Evolutionary conservation across 2,329 filamentous ascomycete species (phyloP), one percentile per base, ranked within the genome.

Genomic region (Graphilbum sp.): DNA sequence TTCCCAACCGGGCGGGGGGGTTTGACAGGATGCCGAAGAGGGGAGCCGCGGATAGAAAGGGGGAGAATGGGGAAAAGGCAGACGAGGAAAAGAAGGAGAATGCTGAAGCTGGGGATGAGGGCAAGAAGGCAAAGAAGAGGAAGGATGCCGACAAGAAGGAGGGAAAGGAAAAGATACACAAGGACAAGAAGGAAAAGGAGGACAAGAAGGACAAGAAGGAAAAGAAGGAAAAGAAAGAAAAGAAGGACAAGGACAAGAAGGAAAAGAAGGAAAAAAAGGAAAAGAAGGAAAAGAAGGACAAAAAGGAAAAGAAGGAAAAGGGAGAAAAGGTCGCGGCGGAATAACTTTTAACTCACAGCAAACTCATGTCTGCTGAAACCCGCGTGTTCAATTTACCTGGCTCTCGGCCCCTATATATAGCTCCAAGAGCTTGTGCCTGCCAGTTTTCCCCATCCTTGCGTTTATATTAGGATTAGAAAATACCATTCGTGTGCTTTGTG

Each of bases 191-290:
- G 31, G 16, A 34, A 12, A 27, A 32, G 10, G 24, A 37, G 24
- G 18, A 42, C n/a, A 33, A 36, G 19, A 25, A 41, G 16, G 27
- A 40, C 20, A 34, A 33, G 3, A 15, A 34, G n/a, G 29, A 44
- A 11, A 34, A 36, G 13, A 24, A 30, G 15, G 19, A 40, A 11
- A 43, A 41, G 24, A 20, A 43, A 23, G 27, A 42, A 10, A 23
- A 24, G 5, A 24, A 40, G 30, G 23, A 44, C 18, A 38, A 41
- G 34, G 34, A 35, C 4, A 36, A 39, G 9, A 18, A 33, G 15
- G 33, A 32, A 16, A 20, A 33, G 7, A 29, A 40, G n/a, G 30
- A 18, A 11, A 24, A 27, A 20, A 24, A 27, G 15, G 16, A 32
- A 34, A 23, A 39, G 32, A 25, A 18, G 32, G 16, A 35, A 9